Evolutionary conservation across 352 stramenopile species (phyloP).

Genomic region (Phytophthora boehmeriae): DNA sequence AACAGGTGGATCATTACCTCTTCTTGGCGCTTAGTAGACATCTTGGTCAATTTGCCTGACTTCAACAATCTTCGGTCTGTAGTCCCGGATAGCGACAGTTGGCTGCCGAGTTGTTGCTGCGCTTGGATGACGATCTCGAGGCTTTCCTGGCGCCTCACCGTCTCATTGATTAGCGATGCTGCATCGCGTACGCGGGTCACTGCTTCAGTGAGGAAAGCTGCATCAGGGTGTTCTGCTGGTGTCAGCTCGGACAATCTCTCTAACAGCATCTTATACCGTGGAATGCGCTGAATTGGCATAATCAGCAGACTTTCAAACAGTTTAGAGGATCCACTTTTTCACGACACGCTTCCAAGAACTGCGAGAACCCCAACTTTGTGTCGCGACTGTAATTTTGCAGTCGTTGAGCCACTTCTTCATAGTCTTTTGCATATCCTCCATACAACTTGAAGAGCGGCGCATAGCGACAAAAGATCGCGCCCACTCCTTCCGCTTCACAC

Average conservation of each 20-base stretch:
- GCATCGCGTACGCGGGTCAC: constrained; percentile 63
- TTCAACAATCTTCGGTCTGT: constrained; percentile 62
- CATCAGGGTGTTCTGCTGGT: constrained; percentile 55
- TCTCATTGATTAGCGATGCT: constrained; percentile 85
- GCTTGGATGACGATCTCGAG: constrained; percentile 80
- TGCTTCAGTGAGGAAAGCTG: constrained; percentile 61
- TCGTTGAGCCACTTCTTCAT: constrained; percentile 71
- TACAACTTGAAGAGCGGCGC: constrained; percentile 86
- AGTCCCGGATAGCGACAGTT: constrained; percentile 78
- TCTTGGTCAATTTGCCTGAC: constrained; percentile 79
- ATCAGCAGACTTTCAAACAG: constrained; percentile 90
- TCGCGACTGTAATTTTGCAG: constrained; percentile 63
- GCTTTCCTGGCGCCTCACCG: constrained; percentile 82
- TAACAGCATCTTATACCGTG: constrained; percentile 90
- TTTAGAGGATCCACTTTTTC: constrained; percentile 55
- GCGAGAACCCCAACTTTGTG: constrained; percentile 50
- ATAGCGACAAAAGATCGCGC: constrained; percentile 82
- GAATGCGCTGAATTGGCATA: constrained; percentile 93
- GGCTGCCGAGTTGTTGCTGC: constrained; percentile 81
- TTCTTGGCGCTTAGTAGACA: constrained; percentile 82
- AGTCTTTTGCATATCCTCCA: constrained; percentile 83
- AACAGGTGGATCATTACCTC: constrained; percentile 88
- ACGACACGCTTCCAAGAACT: constrained; percentile 66
- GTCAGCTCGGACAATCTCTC: constrained; percentile 83
- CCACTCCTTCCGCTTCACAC: constrained; percentile 49